Base-by-base conservation (phyloP, 202 grass and related monocot genomes). In the Zoysia matrella region DNA sequence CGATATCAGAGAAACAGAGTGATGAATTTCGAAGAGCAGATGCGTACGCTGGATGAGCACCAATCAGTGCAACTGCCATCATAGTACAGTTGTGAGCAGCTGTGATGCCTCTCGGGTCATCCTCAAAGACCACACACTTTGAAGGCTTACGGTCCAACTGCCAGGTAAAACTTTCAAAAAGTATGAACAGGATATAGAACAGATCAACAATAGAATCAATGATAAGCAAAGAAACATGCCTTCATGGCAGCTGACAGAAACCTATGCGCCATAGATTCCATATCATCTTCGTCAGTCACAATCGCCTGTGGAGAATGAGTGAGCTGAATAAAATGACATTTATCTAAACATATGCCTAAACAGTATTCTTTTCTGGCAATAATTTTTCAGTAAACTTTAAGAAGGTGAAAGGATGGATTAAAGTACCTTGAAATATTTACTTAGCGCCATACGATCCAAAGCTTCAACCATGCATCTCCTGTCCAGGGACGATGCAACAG, bases 1-100 rank as follows among this genome's bases (percentile, higher is more conserved):
- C 57, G 48, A 66, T 90, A 12, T 65, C 44, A 71, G 73, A 15
- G 56, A n/a, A 30, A 53, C 5, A 11, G 67, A 75, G 73, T 1
- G 16, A 65, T 15, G 15, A 43, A 0, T 64, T 60, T 77, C 14
- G 2, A 69, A 80, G 46, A 15, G 36, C 51, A 64, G 42, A 11
- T 43, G 14, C 90, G 6, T 92, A 99, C 93, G 96, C 96, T 42
- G 89, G 96, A 90, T 99, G 91, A 69, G 89, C 91, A 75, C 96
- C 93, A 80, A 94, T 99, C 77, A 99, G 60, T 54, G 93, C 86
- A 50, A 96, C 85, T 40, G 91, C 91, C 96, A 96, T 99, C 96
- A 99, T 99, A 50, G 96, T 96, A 76, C 96, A 96, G 88, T 99
- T 96, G 72, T 99, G 96, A 50, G 96, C 91, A 57, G 93, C 96